Conservation (phyloP, 139 green algal species). For the Tetradesmus obliquus region DNA sequence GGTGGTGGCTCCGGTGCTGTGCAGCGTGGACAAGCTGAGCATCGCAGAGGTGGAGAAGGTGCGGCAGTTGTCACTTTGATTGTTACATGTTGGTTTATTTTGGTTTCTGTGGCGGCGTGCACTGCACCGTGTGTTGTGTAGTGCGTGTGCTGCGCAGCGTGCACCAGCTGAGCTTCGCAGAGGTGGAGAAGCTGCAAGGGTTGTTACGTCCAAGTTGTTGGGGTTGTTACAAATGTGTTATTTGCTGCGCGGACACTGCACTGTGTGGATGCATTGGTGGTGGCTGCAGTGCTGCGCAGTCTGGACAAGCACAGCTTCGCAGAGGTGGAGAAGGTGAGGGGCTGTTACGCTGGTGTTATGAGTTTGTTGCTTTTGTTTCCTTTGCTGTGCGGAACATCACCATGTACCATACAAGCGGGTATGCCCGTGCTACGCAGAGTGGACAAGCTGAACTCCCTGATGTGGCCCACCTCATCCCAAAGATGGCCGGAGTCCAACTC, state of each 20-base stretch:
- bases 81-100: background rate
- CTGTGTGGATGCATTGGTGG: conserved; percentile 23
- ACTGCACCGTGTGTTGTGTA: background rate
- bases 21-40: conserved; percentile 82
- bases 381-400: background rate
- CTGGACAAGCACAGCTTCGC: conserved; percentile 90
- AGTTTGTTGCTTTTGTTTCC: background rate
- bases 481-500: too few species aligned
- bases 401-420: background rate
- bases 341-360: background rate
- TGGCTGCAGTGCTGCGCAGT: conserved; percentile 81
- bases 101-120: background rate
- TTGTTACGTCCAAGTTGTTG: too few species aligned
- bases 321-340: conserved; percentile 89
- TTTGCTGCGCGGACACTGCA: background rate
- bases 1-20: conserved; percentile 74
- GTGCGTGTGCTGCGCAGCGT: conserved; percentile 84
- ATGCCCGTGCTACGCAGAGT: conserved; percentile 84
- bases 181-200: conserved; percentile 87
- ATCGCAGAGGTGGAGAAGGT: conserved; percentile 97
- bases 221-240: background rate
- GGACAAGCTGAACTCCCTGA: conserved; percentile 84
- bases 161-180: conserved; percentile 90
- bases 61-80: background rate
- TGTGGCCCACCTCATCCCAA: too few species aligned